Base-by-base conservation (phyloP, 2,329 filamentous ascomycete genomes). In the Ascochyta clinopodiicola region DNA sequence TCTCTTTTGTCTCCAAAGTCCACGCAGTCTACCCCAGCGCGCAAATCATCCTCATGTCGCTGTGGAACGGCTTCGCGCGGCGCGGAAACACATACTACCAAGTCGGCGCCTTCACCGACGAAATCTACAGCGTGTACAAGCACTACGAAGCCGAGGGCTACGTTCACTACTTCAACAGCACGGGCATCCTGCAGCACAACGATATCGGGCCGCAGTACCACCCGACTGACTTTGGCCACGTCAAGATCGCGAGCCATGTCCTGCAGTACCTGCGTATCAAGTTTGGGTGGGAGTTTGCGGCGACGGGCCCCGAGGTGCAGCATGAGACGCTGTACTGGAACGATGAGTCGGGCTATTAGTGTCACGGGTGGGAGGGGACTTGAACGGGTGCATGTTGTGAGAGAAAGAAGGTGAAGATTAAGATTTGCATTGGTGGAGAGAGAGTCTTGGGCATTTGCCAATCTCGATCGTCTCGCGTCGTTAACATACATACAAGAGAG, bases 151-250 rank as follows among this genome's bases (percentile, higher is more conserved):
- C 70, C 15, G 64, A 79, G 52, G 78, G 79, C 0, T 87, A 85
- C 48, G 82, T 87, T 27, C 81, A 86, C 63, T 85, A 85, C 61
- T 87, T 88, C 73, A 84, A 86, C 63, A 86, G 82, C 0, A 83
- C 79, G 9, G 84, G 84, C 0, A 83, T 87, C 39, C 66, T 88
- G 61, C 82, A 86, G 61, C 83, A 87, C 63, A 86, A 87, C 59
- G 84, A 87, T 64, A 84, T 86, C 56, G 63, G 78, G 2, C 84
- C 84, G 6, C 77, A 80, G 60, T 86, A 78, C 61, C 85, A 88
- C 64, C 84, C 83, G 0, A 87, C 84, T 0, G 85, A 88, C 64
- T 80, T 86, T 7, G 84, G 85, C 0, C 82, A 86, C 49, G 77
- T 87, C 64, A 87, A 88, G 69, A 70, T 87, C 7, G 84, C 84